Evolutionary conservation across 2,329 filamentous ascomycete species (phyloP).

Genomic region (Bipolaris gigantea): DNA sequence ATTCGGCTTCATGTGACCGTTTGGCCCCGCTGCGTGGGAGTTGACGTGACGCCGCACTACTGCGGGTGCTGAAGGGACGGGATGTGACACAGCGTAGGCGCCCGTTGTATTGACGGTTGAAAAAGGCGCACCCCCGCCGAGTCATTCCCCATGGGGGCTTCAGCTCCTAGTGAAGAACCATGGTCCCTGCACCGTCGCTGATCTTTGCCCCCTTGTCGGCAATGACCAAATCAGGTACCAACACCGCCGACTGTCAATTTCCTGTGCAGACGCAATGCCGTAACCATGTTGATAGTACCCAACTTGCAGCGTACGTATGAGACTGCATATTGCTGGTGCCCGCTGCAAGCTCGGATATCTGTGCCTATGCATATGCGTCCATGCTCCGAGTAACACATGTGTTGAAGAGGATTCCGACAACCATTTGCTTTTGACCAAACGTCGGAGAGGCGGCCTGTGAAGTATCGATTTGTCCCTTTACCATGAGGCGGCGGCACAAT

Average conservation of each 20-base stretch:
- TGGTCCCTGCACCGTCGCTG: conserved; percentile 4
- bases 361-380: no score
- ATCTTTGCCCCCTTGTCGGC: conserved; percentile 6
- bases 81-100: background rate
- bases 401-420: background rate
- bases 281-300: background rate
- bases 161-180: conserved; percentile 3
- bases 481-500: conserved; percentile 14
- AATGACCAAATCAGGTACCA: conserved; percentile 1
- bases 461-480: background rate
- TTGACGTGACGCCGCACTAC: conserved; percentile 4
- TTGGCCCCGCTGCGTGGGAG: background rate
- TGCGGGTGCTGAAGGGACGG: conserved; percentile 1
- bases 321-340: background rate
- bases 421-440: background rate
- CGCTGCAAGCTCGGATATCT: background rate
- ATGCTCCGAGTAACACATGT: conserved; percentile 2
- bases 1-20: conserved; percentile 21
- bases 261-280: background rate
- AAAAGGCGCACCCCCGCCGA: conserved; percentile 21
- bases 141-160: conserved; percentile 12
- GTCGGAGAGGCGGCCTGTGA: background rate
- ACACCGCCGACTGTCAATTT: conserved; percentile 2
- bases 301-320: background rate
- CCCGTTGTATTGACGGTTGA: conserved; percentile 15